Percentiles rank a stretch among this genome's conserved stretches.
phyloP scores from a whole-genome alignment of 148 eudicot genomes.

The Cornus kousa region DNA sequence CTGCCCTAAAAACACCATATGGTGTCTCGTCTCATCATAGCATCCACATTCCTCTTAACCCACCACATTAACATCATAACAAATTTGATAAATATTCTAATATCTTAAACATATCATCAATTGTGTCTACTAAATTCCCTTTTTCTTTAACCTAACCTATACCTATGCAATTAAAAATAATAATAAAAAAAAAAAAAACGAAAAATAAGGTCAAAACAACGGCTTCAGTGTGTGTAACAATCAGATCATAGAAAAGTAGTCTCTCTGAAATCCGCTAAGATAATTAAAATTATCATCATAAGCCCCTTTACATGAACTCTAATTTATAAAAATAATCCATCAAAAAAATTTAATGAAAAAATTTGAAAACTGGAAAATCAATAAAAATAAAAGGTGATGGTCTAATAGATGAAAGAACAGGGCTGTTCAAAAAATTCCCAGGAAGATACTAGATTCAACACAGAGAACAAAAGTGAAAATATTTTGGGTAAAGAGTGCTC shows the following conservation, averaged over 20 bases:
- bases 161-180: too few relatives aligned
- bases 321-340: background rate
- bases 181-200: background rate
- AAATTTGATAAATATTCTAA: too few relatives aligned
- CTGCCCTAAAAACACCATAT: constrained; percentile 49
- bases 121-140: too few relatives aligned
- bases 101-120: too few relatives aligned
- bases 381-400: too few relatives aligned
- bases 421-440: background rate
- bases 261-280: constrained; percentile 99
- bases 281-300: constrained; percentile 50
- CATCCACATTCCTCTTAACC: constrained; percentile 8
- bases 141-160: too few relatives aligned
- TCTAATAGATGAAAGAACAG: too few relatives aligned
- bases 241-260: constrained; percentile 65
- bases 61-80: too few relatives aligned
- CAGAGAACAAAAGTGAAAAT: background rate
- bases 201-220: background rate
- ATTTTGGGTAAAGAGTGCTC: constrained; percentile 27
- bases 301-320: constrained; percentile 19
- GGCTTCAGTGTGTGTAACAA: constrained; percentile 97
- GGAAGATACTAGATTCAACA: too few relatives aligned
- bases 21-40: constrained; percentile 61
- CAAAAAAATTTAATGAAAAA: too few relatives aligned
- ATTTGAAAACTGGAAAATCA: too few relatives aligned